A percentile compares a stretch with the other conserved stretches of the same genome.
Conservation (phyloP, 495 filamentous ascomycete genomes). For the Lasiosphaeriaceae sp. region DNA sequence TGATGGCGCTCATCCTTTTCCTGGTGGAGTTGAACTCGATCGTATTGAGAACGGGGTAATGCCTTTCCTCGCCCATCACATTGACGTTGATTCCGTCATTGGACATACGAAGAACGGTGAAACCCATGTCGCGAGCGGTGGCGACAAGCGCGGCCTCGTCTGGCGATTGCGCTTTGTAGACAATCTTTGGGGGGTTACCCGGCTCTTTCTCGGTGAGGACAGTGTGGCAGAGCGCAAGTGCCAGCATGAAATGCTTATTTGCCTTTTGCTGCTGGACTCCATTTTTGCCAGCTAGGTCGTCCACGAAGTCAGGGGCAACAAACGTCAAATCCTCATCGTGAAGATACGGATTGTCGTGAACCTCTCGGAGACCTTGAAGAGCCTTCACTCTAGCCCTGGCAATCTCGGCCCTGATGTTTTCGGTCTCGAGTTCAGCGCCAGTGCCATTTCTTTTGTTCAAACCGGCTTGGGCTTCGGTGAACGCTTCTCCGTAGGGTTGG, state of each 20-base stretch:
- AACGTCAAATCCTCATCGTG: constrained; percentile 88
- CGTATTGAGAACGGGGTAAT: constrained; percentile 87
- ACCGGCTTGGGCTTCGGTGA: constrained; percentile 92
- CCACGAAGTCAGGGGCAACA: constrained; percentile 81
- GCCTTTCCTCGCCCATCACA: constrained; percentile 76
- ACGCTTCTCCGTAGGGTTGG: constrained; percentile 91
- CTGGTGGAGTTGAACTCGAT: constrained; percentile 96
- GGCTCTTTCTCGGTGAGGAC: constrained; percentile 89
- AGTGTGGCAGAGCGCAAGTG: constrained; percentile 90
- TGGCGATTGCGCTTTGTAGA: constrained; percentile 96
- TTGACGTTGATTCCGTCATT: constrained; percentile 79
- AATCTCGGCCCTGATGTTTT: constrained; percentile 71
- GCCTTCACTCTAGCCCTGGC: constrained; percentile 69
- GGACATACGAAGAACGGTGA: constrained; percentile 83
- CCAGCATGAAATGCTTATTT: constrained; percentile 89
- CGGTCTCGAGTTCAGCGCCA: constrained; percentile 75
- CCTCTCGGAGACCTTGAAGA: constrained; percentile 63
- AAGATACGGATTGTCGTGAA: constrained; percentile 89
- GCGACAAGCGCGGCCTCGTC: constrained; percentile 95
- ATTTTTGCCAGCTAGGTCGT: constrained; percentile 71
- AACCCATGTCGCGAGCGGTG: constrained; percentile 92
- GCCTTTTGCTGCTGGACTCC: constrained; percentile 73
- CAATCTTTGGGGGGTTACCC: constrained; percentile 82
- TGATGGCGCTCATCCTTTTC: constrained; percentile 98
- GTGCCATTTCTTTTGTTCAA: constrained; percentile 89